Evolutionary conservation across 306 rosid species (phyloP).

Genomic region (Pyrus betulifolia): DNA sequence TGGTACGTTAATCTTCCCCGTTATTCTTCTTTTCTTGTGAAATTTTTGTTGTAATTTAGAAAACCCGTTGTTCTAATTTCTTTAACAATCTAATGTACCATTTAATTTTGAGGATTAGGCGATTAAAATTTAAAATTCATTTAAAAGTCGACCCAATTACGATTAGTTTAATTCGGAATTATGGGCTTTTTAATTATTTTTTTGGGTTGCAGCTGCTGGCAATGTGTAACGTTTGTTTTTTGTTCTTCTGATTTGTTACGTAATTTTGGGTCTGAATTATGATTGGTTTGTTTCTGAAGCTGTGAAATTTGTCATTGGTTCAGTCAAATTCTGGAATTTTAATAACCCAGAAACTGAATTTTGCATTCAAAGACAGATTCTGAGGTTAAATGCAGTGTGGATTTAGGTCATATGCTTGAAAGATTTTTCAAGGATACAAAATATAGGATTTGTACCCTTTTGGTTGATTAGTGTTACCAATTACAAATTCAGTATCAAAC

Average conservation of each 20-base stretch:
- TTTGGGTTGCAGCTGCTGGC: not conserved
- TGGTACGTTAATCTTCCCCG: not conserved
- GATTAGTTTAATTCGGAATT: not conserved
- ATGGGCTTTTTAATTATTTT: not conserved
- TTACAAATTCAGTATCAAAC: not conserved
- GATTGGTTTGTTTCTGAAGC: not conserved
- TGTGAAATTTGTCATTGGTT: not conserved
- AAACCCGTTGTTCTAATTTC: not conserved
- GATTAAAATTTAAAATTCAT: not conserved
- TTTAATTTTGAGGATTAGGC: not conserved
- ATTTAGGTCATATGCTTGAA: not conserved
- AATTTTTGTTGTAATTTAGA: not conserved
- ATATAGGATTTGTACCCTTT: not conserved
- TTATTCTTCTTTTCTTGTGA: not conserved
- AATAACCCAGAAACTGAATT: not conserved
- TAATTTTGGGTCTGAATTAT: not conserved
- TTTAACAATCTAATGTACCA: not conserved
- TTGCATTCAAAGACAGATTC: not conserved
- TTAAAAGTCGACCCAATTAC: not conserved
- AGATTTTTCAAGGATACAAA: not conserved
- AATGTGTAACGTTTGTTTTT: not conserved
- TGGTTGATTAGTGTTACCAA: not conserved
- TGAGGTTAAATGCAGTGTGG: not conserved
- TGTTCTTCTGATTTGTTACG: not conserved
- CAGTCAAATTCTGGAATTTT: not conserved